Evolutionary conservation across 1,284 basidiomycete genomes (phyloP).

Genomic region (Moesziomyces globuligerus): DNA sequence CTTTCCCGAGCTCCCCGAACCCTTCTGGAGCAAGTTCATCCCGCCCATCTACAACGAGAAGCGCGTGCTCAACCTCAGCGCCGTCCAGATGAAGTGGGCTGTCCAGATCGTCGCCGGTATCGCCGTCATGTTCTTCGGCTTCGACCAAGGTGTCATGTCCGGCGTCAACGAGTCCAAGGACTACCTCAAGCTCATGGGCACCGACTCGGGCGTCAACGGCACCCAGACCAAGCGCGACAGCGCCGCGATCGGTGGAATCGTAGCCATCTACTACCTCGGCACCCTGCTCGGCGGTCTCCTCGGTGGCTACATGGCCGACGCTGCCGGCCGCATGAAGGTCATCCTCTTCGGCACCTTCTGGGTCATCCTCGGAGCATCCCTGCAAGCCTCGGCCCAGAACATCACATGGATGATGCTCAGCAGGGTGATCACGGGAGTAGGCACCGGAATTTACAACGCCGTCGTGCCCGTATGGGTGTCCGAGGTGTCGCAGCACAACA

Average conservation of each 20-base stretch:
- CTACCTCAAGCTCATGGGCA: conserved; percentile 31
- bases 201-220: conserved; percentile 25
- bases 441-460: conserved; percentile 18
- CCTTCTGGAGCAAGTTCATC: conserved; percentile 26
- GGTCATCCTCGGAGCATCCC: conserved; percentile 18
- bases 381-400: conserved; percentile 25
- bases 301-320: conserved; percentile 27
- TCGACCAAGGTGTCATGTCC: conserved; percentile 32
- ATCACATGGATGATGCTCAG: conserved; percentile 31
- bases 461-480: conserved; percentile 26
- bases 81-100: conserved; percentile 38
- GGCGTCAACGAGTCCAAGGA: conserved; percentile 32
- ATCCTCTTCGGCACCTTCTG: conserved; percentile 32
- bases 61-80: conserved; percentile 19
- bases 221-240: conserved; percentile 15
- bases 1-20: conserved; percentile 23
- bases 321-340: conserved; percentile 24
- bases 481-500: conserved; percentile 17
- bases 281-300: conserved; percentile 28
- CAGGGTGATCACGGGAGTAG: conserved; percentile 6
- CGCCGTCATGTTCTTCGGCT: conserved; percentile 33
- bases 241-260: conserved; percentile 22
- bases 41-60: conserved; percentile 27
- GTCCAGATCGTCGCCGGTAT: conserved; percentile 31
- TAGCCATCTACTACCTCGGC: conserved; percentile 24